Evolutionary conservation across 768 basidiomycete genomes (phyloP), one percentile per base, ranked within the genome.

Genomic region (Xerocomellus intermedius): DNA sequence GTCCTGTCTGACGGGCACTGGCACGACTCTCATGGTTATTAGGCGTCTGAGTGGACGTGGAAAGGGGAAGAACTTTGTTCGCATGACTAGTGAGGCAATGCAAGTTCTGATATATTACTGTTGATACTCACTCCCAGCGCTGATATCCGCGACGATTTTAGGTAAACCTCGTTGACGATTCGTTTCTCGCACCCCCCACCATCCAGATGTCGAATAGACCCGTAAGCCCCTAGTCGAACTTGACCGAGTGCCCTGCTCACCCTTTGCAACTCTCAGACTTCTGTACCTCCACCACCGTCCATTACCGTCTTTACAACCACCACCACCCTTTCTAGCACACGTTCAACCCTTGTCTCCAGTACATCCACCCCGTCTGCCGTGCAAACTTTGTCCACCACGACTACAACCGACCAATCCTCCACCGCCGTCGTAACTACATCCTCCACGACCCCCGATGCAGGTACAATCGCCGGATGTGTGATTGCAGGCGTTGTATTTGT

Each of bases 1-100:
- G 70, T 94, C 91, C 30, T 82, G 72, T 57, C 86, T 81, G 52
- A 91, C 88, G 35, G 87, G 91, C 4, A 94, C 82, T 3, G 91
- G 84, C 14, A 93, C 73, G 66, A 94, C 75, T 60, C 80, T 82
- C 92, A 94, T 94, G 38, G 52, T 69, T 16, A 24, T 69, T 16
- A 24, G 2, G 6, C 26, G 55, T 55, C 39, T 19, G 46, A 33
- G 45, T 30, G 64, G 36, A 37, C 64, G 62, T 52, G 64, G 49
- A 30, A 69, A 57, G 26, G 57, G 32, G 12, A 55, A 24, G 5
- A 9, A 32, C 14, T 7, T 37, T 17, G 42, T 42, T 51, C 56
- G 44, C 64, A 65, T 63, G 43, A 32, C 35, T 32, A 12, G 12
- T 8, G 51, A 64, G 64, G 64, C 64, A 48, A 55, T 65, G 61